Conservation (phyloP, 2,329 filamentous ascomycete genomes). For the Blumeria hordei region DNA sequence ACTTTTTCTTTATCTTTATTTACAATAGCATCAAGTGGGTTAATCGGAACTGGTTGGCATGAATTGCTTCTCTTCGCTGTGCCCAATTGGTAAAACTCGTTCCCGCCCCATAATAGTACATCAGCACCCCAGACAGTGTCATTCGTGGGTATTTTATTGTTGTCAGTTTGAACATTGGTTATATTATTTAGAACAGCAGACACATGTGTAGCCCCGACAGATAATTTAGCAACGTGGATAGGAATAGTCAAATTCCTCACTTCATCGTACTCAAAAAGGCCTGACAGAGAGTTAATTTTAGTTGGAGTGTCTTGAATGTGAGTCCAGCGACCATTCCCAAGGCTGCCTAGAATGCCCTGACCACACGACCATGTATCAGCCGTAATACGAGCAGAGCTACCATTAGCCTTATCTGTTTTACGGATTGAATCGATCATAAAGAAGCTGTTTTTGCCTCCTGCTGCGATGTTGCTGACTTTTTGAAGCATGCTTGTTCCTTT, state of each 20-base stretch:
- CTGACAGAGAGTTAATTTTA: constrained; percentile 65
- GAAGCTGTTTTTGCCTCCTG: constrained; percentile 70
- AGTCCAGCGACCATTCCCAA: constrained; percentile 75
- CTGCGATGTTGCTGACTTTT: constrained; percentile 52
- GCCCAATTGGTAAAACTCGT: constrained; percentile 81
- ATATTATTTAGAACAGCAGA: constrained; percentile 67
- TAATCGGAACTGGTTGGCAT: constrained; percentile 52
- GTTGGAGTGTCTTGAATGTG: constrained; percentile 56
- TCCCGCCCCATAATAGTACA: constrained; percentile 81
- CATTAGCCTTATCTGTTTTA: constrained; percentile 22
- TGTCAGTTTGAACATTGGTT: constrained; percentile 29
- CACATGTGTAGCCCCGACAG: constrained; percentile 57
- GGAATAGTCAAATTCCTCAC: constrained; percentile 38
- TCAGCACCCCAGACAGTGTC: constrained; percentile 78
- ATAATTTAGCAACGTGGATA: constrained; percentile 51
- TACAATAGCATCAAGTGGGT: constrained; percentile 41
- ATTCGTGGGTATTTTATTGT: constrained; percentile 24
- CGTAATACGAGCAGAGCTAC: constrained; percentile 23
- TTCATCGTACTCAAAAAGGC: constrained; percentile 75
- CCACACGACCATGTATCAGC: constrained; percentile 75
- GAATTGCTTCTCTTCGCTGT: constrained; percentile 73
- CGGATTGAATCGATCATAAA: constrained; percentile 60
- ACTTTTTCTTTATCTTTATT: constrained; percentile 36
- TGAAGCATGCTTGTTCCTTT: constrained; percentile 35
- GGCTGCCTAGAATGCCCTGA: constrained; percentile 56